Evolutionary conservation across 73 alveolate genomes (phyloP).

Genomic region (Effrenium voratum): DNA sequence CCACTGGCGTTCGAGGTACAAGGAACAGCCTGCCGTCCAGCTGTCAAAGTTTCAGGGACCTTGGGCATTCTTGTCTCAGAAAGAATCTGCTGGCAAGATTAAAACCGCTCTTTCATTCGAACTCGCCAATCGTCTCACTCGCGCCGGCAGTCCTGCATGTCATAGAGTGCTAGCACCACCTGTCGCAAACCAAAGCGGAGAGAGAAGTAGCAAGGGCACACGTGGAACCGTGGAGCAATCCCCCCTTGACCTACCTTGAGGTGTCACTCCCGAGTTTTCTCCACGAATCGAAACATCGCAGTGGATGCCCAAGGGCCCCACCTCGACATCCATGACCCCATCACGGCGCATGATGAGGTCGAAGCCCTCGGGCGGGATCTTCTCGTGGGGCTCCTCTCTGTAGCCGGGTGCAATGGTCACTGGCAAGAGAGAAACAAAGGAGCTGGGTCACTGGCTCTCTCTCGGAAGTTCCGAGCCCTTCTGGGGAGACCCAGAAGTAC

Average conservation of each 20-base stretch:
- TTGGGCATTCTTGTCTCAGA: no score
- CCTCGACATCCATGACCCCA: slow-evolving; percentile 48
- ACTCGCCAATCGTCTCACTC: neutral
- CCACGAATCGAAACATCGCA: neutral
- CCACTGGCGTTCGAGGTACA: no score
- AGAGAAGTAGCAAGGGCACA: neutral
- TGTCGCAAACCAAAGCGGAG: neutral
- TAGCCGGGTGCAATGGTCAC: no score
- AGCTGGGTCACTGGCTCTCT: no score
- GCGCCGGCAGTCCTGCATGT: slow-evolving; percentile 4
- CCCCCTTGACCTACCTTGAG: neutral
- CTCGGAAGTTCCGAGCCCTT: no score
- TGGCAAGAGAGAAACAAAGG: no score
- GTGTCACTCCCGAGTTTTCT: neutral
- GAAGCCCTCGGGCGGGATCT: slow-evolving; percentile 74
- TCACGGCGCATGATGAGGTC: slow-evolving; percentile 81
- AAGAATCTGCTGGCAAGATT: no score
- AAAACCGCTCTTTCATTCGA: no score
- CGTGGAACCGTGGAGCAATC: neutral
- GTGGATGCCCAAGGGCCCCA: neutral
- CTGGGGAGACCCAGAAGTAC: no score
- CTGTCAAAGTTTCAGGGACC: no score
- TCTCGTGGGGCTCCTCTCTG: slow-evolving; percentile 94
- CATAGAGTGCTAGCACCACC: slow-evolving; percentile 41
- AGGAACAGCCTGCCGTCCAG: no score